phyloP scores from a whole-genome alignment of 805 yeast species.

The Pichia manshurica region DNA sequence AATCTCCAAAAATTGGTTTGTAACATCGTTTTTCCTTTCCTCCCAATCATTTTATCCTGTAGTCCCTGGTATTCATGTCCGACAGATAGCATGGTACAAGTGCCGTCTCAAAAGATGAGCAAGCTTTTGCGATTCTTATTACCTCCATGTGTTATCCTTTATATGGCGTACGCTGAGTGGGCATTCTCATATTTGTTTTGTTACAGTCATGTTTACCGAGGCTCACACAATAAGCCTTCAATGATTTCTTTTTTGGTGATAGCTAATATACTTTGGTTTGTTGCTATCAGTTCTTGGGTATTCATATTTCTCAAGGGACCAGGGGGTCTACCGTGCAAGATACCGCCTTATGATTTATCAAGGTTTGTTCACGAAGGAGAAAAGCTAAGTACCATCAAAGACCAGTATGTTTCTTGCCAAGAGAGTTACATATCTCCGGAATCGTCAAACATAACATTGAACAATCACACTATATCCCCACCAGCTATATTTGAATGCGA shows the following conservation, averaged over 20 bases:
- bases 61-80: too few relatives aligned
- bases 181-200: conserved; percentile 27
- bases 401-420: neutral
- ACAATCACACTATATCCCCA: conserved; percentile 29
- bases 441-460: neutral
- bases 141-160: conserved; percentile 17
- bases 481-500: conserved; percentile 67
- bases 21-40: too few relatives aligned
- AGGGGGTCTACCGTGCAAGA: conserved; percentile 38
- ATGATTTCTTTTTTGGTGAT: conserved; percentile 32
- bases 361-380: conserved; percentile 22
- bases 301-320: conserved; percentile 49
- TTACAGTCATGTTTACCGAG: conserved; percentile 32
- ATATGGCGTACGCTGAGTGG: conserved; percentile 26
- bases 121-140: conserved; percentile 1
- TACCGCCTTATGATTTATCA: conserved; percentile 33
- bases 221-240: conserved; percentile 33
- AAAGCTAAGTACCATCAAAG: conserved; percentile 5
- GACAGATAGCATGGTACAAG: too few relatives aligned
- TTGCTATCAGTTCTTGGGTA: conserved; percentile 38
- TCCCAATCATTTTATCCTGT: too few relatives aligned
- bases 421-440: neutral
- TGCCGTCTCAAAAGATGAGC: too few relatives aligned
- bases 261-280: conserved; percentile 24
- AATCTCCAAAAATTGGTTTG: too few relatives aligned